Evolutionary conservation across 202 grass and related monocot genomes (phyloP).

Genomic region (Dendrocalamus latiflorus): DNA sequence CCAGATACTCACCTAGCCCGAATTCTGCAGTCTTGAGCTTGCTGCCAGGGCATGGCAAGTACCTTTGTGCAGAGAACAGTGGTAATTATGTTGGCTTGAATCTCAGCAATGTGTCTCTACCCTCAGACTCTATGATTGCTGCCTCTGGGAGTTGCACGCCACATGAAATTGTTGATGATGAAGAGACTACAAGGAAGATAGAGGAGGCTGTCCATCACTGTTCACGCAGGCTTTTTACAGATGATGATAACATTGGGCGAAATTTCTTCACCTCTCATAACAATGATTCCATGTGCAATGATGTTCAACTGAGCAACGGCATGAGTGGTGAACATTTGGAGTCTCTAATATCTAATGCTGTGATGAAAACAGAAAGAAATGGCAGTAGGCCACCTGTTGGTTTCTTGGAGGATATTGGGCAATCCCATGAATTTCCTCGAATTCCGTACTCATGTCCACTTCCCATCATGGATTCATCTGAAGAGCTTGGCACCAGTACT

Average conservation of each 20-base stretch:
- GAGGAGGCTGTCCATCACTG: slow-evolving; percentile 33
- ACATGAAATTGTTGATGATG: slow-evolving; percentile 30
- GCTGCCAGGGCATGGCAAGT: slow-evolving; percentile 31
- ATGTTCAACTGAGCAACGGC: slow-evolving; percentile 30
- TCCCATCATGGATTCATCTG: slow-evolving; percentile 37
- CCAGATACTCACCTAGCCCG: slow-evolving; percentile 33
- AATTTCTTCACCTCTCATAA: slow-evolving; percentile 28
- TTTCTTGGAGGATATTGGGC: slow-evolving; percentile 45
- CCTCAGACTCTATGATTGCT: slow-evolving; percentile 15
- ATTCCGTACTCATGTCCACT: slow-evolving; percentile 75
- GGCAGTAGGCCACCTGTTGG: slow-evolving; percentile 27
- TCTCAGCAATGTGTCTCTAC: slow-evolving; percentile 18
- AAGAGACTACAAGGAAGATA: slow-evolving; percentile 45
- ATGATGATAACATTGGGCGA: slow-evolving; percentile 30
- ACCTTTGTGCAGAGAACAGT: slow-evolving; percentile 23
- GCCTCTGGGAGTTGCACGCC: slow-evolving; percentile 1
- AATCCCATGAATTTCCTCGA: slow-evolving; percentile 26
- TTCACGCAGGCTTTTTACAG: slow-evolving; percentile 43
- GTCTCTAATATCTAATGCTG: not conserved
- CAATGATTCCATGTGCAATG: slow-evolving; percentile 19
- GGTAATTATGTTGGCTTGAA: not conserved
- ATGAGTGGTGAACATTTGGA: slow-evolving; percentile 15
- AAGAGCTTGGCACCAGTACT: slow-evolving; percentile 30
- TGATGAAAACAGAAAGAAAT: slow-evolving; percentile 43
- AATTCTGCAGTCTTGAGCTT: slow-evolving; percentile 43